Conservation (phyloP, 495 filamentous ascomycete species). For the Oleoguttula mirabilis region DNA sequence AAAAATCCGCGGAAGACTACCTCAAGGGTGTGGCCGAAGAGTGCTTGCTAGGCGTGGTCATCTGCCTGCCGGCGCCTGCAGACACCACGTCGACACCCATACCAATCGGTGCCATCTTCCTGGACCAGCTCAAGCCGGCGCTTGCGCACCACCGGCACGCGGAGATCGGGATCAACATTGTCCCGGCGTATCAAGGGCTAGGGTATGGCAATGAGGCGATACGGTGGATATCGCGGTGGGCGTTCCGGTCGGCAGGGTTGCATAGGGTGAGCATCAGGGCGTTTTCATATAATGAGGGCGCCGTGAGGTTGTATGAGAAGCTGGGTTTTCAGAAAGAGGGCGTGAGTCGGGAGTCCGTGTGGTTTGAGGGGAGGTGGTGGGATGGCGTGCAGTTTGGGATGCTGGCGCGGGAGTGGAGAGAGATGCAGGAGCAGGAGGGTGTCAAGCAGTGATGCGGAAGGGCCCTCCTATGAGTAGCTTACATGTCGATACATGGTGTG, state of each 20-base stretch:
- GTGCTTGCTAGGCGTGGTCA: conserved; percentile 30
- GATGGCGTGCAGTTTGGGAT: conserved; percentile 35
- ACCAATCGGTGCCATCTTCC: conserved; percentile 24
- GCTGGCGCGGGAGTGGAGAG: conserved; percentile 38
- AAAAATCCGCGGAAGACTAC: background rate
- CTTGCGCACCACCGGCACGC: conserved; percentile 34
- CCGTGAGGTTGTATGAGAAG: conserved; percentile 33
- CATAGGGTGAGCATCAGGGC: conserved; percentile 35
- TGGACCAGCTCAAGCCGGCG: conserved; percentile 12
- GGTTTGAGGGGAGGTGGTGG: conserved; percentile 34
- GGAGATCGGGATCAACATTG: conserved; percentile 34
- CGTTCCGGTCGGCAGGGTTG: conserved; percentile 35
- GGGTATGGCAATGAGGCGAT: conserved; percentile 46
- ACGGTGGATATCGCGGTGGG: conserved; percentile 39
- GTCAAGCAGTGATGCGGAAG: too few relatives aligned
- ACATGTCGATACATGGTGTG: too few relatives aligned
- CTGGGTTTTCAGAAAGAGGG: conserved; percentile 42
- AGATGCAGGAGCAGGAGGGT: background rate
- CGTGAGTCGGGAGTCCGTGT: conserved; percentile 33
- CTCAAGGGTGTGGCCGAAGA: conserved; percentile 18
- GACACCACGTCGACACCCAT: conserved; percentile 1
- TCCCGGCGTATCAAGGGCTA: conserved; percentile 29
- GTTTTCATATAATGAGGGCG: conserved; percentile 36
- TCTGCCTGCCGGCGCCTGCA: conserved; percentile 27
- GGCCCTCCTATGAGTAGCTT: too few relatives aligned